Conservation (phyloP, 192 early-diverging fungal species). For the Coemansia biformis region DNA sequence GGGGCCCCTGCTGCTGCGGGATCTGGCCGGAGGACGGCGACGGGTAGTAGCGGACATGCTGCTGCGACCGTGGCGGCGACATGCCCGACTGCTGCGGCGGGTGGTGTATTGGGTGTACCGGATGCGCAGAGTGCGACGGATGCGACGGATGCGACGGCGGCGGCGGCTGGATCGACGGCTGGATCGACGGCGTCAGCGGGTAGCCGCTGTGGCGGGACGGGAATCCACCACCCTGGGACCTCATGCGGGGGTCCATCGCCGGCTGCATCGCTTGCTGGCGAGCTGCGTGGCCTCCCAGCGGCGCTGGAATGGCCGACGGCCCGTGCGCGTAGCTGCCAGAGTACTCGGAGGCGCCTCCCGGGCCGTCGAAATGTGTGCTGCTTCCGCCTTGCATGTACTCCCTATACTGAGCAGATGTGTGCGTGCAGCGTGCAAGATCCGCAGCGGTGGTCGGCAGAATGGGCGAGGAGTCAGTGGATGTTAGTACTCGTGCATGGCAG, state of each 20-base stretch:
- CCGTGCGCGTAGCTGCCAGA: constrained; percentile 4
- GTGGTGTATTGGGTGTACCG: constrained; percentile 4
- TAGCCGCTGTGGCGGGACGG: constrained; percentile 9
- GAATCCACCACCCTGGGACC: constrained; percentile 7
- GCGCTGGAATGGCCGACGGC: constrained; percentile 29
- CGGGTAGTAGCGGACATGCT: constrained; percentile 26
- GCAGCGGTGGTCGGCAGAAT: too few species aligned
- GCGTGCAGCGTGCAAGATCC: too few species aligned
- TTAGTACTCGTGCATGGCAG: neutral
- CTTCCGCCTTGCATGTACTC: constrained; percentile 14
- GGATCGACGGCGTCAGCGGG: constrained; percentile 6
- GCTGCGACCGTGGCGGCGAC: constrained; percentile 10
- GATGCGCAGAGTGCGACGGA: constrained; percentile 4
- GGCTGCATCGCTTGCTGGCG: constrained; percentile 13
- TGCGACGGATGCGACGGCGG: constrained; percentile 2
- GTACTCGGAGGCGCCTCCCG: constrained; percentile 4
- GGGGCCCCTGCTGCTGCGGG: neutral
- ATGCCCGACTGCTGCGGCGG: constrained; percentile 2
- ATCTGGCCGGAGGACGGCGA: constrained; percentile 10
- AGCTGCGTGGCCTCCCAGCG: constrained; percentile 10
- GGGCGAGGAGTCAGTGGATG: neutral
- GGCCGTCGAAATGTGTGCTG: constrained; percentile 5
- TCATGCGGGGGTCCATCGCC: constrained; percentile 2
- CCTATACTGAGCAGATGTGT: too few species aligned
- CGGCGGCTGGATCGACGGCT: constrained; percentile 11